Percentiles rank a stretch among this genome's conserved stretches.
phyloP scores from a whole-genome alignment of 805 yeast genomes.

The Monosporozyma siamensis region DNA sequence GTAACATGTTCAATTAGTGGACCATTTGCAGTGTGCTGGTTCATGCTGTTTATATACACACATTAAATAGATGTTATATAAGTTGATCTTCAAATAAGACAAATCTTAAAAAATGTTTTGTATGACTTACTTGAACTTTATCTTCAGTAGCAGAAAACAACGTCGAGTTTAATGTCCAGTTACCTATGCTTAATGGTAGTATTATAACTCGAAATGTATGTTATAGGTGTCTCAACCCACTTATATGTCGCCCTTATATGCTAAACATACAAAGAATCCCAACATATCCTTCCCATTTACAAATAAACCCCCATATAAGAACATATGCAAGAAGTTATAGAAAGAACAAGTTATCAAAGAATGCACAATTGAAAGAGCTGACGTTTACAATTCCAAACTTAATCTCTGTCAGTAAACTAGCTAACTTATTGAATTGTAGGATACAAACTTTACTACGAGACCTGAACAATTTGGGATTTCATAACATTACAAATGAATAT shows the following conservation, averaged over 20 bases:
- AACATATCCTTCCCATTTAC: not conserved
- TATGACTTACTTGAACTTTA: too few relatives aligned
- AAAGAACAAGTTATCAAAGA: slow-evolving; percentile 4
- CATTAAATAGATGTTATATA: too few relatives aligned
- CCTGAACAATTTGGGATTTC: slow-evolving; percentile 64
- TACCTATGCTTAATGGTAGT: not conserved
- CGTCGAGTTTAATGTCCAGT: too few relatives aligned
- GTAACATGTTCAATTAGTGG: slow-evolving; percentile 19
- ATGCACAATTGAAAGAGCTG: slow-evolving; percentile 13
- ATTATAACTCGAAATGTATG: not conserved
- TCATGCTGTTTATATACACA: not conserved
- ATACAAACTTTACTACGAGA: slow-evolving; percentile 49
- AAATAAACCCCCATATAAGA: not conserved
- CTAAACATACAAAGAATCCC: not conserved
- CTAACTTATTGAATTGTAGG: slow-evolving; percentile 60
- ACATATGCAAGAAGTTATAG: slow-evolving; percentile 13
- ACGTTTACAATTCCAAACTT: slow-evolving; percentile 54
- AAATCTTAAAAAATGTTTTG: too few relatives aligned
- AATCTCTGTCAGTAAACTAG: slow-evolving; percentile 68
- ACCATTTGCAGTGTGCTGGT: not conserved
- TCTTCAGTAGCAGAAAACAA: too few relatives aligned
- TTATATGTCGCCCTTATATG: not conserved
- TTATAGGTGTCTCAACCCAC: not conserved
- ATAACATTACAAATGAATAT: slow-evolving; percentile 55
- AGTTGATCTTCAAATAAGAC: too few relatives aligned